Evolutionary conservation across 2,329 filamentous ascomycete species (phyloP).

Genomic region (Fusarium mexicanum): DNA sequence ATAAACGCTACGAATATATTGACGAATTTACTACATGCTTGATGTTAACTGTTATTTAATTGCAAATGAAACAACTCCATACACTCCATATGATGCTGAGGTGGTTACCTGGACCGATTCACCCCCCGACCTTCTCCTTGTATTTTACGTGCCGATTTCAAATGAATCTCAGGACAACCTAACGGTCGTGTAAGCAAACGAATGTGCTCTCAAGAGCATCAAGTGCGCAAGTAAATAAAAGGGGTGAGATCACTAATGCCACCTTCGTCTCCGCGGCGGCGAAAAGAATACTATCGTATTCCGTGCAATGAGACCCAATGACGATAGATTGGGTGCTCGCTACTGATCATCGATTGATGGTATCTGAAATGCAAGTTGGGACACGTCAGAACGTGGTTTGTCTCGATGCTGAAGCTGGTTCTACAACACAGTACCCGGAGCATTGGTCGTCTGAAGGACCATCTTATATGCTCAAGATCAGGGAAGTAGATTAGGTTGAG

Average conservation of each 20-base stretch:
- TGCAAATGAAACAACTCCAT: constrained; percentile 23
- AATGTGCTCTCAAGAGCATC: constrained; percentile 20
- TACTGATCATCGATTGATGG: neutral
- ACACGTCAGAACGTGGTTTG: neutral
- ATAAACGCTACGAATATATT: constrained; percentile 11
- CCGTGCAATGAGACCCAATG: neutral
- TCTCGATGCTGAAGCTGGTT: constrained; percentile 3
- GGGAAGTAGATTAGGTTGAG: neutral
- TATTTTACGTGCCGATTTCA: constrained; percentile 28
- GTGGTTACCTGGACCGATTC: constrained; percentile 2
- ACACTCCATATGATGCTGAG: constrained; percentile 17
- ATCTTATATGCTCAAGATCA: constrained; percentile 1
- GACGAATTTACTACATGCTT: constrained; percentile 12
- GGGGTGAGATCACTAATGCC: constrained; percentile 16
- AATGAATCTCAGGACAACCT: constrained; percentile 14
- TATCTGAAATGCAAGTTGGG: neutral
- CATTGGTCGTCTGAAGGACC: neutral
- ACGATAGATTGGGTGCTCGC: neutral
- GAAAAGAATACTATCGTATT: neutral
- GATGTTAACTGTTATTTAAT: constrained; percentile 30
- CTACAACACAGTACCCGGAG: neutral
- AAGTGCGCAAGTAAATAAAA: constrained; percentile 26
- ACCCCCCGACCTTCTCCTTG: constrained; percentile 19
- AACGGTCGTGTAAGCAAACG: constrained; percentile 24
- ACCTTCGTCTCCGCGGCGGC: neutral